Evolutionary conservation across 768 basidiomycete species (phyloP).

Genomic region (Trametes elegans): DNA sequence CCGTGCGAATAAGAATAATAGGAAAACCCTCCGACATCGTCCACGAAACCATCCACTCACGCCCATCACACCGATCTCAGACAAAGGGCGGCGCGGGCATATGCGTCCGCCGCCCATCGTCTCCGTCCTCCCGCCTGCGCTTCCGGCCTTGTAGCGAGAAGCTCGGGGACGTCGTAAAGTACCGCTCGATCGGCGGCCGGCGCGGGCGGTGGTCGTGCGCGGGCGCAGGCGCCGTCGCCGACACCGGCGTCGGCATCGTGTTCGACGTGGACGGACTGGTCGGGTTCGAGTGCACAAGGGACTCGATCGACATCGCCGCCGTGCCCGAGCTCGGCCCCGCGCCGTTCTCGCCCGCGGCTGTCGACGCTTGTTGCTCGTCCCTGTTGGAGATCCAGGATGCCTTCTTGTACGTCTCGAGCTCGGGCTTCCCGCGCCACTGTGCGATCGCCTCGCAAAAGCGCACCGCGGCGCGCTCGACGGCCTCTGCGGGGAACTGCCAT

Average conservation of each 20-base stretch:
- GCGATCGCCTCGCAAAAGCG: conserved; percentile 82
- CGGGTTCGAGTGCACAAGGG: conserved; percentile 69
- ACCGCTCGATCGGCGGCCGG: conserved; percentile 38
- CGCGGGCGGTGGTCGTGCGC: conserved; percentile 25
- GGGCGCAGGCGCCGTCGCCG: background rate
- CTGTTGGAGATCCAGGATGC: conserved; percentile 30
- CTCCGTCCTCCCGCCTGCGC: conserved; percentile 23
- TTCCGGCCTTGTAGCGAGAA: conserved; percentile 22
- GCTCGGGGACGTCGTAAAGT: conserved; percentile 30
- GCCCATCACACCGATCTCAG: too few species aligned
- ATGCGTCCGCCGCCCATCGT: conserved; percentile 20
- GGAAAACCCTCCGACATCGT: too few species aligned
- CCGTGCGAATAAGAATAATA: too few species aligned
- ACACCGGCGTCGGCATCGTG: conserved; percentile 10
- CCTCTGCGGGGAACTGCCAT: conserved; percentile 79
- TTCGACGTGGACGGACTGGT: conserved; percentile 44
- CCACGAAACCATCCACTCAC: too few species aligned
- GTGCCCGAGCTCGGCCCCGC: conserved; percentile 26
- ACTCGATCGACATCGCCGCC: conserved; percentile 56
- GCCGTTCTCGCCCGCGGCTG: conserved; percentile 16
- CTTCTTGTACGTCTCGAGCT: conserved; percentile 60
- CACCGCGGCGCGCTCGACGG: conserved; percentile 73
- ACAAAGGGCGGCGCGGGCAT: conserved; percentile 5
- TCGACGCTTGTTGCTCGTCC: conserved; percentile 57
- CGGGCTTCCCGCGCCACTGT: conserved; percentile 82